Evolutionary conservation across 2,329 filamentous ascomycete species (phyloP), one percentile per base, ranked within the genome.

Genomic region (Penicillium sp.): DNA sequence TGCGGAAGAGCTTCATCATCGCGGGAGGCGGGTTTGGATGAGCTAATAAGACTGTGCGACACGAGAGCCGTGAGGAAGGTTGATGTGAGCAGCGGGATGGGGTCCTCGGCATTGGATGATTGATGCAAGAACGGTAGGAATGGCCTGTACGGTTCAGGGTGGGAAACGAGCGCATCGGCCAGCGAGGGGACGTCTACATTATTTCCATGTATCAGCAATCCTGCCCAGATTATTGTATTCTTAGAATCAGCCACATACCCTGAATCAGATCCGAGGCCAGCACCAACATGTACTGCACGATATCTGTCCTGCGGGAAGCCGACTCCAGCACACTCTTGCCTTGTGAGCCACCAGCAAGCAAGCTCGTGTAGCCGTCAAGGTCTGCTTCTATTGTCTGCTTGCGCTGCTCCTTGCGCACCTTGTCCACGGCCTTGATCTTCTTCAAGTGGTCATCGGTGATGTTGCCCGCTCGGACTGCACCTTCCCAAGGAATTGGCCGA

Each of bases 401-500:
- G 71, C 93, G 87, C 78, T 92, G 90, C 67, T 98, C 95, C 76
- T 92, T 95, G 76, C 92, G 90, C 65, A 95, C 91, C 79, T 97
- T 98, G 77, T 98, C 95, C 68, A 98, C 91, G 60, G 93, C 91
- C 77, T 93, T 93, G 79, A 99, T 96, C 83, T 93, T 93, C 81
- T 90, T 91, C 68, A 97, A 86, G 77, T 99, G 93, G 67, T 90
- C 88, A 67, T 98, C 93, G 57, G 91, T 96, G 78, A 99, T 90
- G 71, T 92, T 95, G 76, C 93, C 92, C 68, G 92, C 92, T 76
- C 95, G 87, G 66, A 96, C 92, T 69, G 93, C 93, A 69, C 93
- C 93, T 78, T 98, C 93, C 95, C 95, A 99, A 57, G 93, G 93
- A 78, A 99, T 96, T 64, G 93, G 93, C 67, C 95, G 87, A 72